Percentiles rank a stretch among this genome's conserved stretches.
Conservation (phyloP, 179 eudicot species). For the Silene noctiflora region DNA sequence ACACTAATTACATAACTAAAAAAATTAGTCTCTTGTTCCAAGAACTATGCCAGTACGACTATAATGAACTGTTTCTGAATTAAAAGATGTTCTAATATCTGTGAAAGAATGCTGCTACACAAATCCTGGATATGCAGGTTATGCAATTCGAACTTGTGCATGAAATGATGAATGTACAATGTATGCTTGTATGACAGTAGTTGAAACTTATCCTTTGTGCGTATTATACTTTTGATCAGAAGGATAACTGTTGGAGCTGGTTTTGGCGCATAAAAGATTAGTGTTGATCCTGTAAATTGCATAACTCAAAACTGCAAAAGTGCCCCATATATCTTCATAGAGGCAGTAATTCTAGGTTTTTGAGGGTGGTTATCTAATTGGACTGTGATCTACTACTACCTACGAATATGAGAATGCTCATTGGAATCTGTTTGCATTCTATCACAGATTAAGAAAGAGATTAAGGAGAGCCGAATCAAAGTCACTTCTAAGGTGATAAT, state of each 20-base stretch:
- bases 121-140: background rate
- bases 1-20: background rate
- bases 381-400: background rate
- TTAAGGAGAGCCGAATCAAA: slow-evolving; percentile 79
- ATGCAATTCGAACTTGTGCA: background rate
- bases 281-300: too few relatives aligned
- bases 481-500: slow-evolving; percentile 80
- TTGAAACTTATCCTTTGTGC: background rate
- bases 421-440: slow-evolving; percentile 12
- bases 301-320: too few relatives aligned
- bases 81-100: background rate
- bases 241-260: background rate
- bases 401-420: background rate
- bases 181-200: too few relatives aligned
- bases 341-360: too few relatives aligned
- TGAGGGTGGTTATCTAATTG: too few relatives aligned
- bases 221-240: background rate
- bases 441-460: slow-evolving; percentile 83
- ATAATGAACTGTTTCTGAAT: background rate
- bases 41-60: background rate
- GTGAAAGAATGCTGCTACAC: background rate
- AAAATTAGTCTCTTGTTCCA: background rate
- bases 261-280: too few relatives aligned
- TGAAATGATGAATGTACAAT: background rate
- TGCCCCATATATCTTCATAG: too few relatives aligned